phyloP scores from a whole-genome alignment of 2,329 filamentous ascomycete species.

The Arthrobotrys iridis region DNA sequence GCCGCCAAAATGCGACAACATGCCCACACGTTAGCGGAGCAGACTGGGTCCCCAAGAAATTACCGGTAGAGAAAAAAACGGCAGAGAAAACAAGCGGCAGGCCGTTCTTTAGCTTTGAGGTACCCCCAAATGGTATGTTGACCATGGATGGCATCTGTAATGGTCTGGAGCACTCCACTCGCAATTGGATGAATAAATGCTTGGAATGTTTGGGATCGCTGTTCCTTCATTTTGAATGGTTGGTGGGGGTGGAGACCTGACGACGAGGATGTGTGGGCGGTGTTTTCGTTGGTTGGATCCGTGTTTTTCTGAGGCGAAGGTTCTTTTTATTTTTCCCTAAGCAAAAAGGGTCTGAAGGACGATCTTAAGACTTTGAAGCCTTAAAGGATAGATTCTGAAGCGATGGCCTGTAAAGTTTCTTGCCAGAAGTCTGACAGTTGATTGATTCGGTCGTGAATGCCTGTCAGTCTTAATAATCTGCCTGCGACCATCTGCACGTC shows the following conservation, averaged over 20 bases:
- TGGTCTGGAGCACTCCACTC: too few relatives aligned
- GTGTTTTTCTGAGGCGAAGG: constrained; percentile 4
- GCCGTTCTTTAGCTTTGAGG: background rate
- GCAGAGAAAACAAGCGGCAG: background rate
- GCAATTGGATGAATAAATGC: constrained; percentile 18
- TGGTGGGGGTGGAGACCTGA: constrained; percentile 19
- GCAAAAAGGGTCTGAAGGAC: background rate
- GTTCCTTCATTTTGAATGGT: constrained; percentile 55
- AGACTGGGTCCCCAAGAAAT: background rate
- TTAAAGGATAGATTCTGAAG: constrained; percentile 1
- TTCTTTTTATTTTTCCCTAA: background rate
- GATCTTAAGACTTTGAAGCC: constrained; percentile 1
- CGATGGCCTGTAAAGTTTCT: background rate
- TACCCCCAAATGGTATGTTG: too few relatives aligned
- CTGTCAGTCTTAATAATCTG: background rate
- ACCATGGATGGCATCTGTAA: too few relatives aligned
- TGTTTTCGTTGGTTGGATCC: constrained; percentile 8
- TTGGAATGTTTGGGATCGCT: constrained; percentile 13
- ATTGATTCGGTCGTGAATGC: background rate
- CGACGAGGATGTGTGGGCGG: background rate
- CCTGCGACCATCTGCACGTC: background rate
- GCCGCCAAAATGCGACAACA: background rate
- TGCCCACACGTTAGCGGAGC: background rate
- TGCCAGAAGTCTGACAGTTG: background rate
- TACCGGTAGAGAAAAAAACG: background rate